Conservation (phyloP, 2,329 filamentous ascomycete genomes). For the Cryphonectria naterciae region DNA sequence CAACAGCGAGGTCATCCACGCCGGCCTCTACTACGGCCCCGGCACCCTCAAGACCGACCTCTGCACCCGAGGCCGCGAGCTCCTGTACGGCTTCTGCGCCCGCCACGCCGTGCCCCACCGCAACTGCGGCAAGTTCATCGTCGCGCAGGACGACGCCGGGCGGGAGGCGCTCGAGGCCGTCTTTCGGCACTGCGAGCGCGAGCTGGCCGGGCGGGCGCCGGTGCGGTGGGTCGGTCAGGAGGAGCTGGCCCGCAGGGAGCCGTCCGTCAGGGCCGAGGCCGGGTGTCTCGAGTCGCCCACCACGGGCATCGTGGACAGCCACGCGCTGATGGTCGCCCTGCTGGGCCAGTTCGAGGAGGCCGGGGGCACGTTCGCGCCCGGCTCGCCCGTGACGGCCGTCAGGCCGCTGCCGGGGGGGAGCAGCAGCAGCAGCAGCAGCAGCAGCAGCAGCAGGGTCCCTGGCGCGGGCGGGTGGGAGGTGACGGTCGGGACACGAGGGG, state of each 20-base stretch:
- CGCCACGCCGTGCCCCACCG: constrained; percentile 69
- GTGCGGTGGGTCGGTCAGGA: constrained; percentile 68
- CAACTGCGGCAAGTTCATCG: constrained; percentile 90
- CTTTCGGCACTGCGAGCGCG: constrained; percentile 46
- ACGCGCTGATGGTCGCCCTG: constrained; percentile 81
- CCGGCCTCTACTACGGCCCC: constrained; percentile 85
- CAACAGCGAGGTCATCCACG: constrained; percentile 96
- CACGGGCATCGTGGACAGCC: constrained; percentile 90
- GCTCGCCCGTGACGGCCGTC: constrained; percentile 67
- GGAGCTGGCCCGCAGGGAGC: constrained; percentile 70
- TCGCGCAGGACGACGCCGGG: constrained; percentile 79
- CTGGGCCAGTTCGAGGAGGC: constrained; percentile 75
- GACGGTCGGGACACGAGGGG: constrained; percentile 49
- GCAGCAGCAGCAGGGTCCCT: constrained; percentile 33
- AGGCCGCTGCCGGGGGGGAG: constrained; percentile 53
- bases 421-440: too few relatives aligned
- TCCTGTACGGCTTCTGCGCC: constrained; percentile 80
- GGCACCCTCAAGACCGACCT: constrained; percentile 79
- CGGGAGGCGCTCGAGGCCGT: constrained; percentile 62
- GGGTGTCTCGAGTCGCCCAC: constrained; percentile 83
- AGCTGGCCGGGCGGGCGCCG: constrained; percentile 60
- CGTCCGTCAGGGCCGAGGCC: constrained; percentile 70
- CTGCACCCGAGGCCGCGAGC: constrained; percentile 75
- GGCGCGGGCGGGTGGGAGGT: constrained; percentile 73
- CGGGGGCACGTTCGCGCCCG: constrained; percentile 75